phyloP scores from a whole-genome alignment of 225 moss, liverwort and hornwort species.

The Thuidium tamariscinum region DNA sequence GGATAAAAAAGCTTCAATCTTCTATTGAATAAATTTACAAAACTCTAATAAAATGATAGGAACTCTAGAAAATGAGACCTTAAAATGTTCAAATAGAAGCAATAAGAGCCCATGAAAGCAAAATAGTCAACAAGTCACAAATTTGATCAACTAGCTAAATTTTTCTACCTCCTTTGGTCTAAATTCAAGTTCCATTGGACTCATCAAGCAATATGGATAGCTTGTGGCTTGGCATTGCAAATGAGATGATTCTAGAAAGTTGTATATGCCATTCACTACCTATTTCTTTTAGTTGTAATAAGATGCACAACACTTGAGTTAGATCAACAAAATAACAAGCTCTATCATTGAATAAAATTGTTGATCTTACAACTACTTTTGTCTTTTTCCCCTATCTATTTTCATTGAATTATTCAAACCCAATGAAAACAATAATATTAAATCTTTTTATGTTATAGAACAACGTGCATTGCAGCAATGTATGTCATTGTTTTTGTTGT shows the following conservation, averaged over 20 bases:
- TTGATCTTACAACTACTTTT: rapidly evolving
- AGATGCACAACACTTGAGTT: rapidly evolving
- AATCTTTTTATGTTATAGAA: rapidly evolving
- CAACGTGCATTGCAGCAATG: rapidly evolving
- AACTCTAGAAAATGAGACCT: rapidly evolving
- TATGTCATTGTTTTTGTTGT: not conserved
- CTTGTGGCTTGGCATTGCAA: not conserved
- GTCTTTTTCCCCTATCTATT: rapidly evolving
- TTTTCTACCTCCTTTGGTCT: rapidly evolving
- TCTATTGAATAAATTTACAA: not conserved
- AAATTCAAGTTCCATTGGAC: rapidly evolving
- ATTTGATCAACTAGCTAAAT: not conserved
- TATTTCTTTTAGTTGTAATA: rapidly evolving
- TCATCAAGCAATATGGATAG: rapidly evolving
- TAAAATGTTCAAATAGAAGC: rapidly evolving
- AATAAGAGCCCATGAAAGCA: not conserved
- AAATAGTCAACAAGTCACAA: rapidly evolving
- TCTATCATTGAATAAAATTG: rapidly evolving
- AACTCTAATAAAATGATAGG: not conserved
- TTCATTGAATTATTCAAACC: rapidly evolving
- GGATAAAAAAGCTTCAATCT: rapidly evolving
- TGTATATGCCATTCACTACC: rapidly evolving
- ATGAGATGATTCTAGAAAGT: not conserved
- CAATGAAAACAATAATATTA: not conserved
- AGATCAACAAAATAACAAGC: not conserved